Evolutionary conservation across 2,329 filamentous ascomycete genomes (phyloP).

Genomic region (Epicoccum sorghinum): DNA sequence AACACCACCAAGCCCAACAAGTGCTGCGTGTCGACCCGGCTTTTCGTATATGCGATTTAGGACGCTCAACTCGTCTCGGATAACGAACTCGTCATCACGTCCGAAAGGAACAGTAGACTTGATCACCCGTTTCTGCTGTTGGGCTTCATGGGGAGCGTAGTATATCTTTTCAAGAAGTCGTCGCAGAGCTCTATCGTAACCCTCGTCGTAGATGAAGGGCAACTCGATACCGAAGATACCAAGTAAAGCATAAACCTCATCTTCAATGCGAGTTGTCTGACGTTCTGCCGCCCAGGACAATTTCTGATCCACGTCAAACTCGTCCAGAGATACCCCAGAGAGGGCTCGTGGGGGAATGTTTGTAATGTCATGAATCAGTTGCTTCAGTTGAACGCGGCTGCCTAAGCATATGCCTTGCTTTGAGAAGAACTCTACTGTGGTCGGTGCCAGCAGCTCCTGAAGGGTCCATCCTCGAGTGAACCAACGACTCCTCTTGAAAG

Average conservation of each 20-base stretch:
- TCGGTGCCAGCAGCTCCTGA: slow-evolving; percentile 25
- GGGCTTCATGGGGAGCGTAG: background rate
- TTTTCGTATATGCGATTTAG: background rate
- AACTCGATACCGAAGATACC: slow-evolving; percentile 19
- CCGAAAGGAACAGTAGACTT: slow-evolving; percentile 15
- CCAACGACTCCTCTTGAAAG: slow-evolving; percentile 21
- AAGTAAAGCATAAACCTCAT: slow-evolving; percentile 21
- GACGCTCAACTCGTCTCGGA: slow-evolving; percentile 17
- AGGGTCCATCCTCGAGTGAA: slow-evolving; percentile 29
- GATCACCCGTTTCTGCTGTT: background rate
- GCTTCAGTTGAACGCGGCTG: slow-evolving; percentile 7
- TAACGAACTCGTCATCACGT: slow-evolving; percentile 31
- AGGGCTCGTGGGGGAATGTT: slow-evolving; percentile 16
- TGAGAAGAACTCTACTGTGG: slow-evolving; percentile 20
- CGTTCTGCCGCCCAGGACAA: slow-evolving; percentile 32
- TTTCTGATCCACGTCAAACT: slow-evolving; percentile 21
- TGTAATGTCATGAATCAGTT: slow-evolving; percentile 17
- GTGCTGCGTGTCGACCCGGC: slow-evolving; percentile 14
- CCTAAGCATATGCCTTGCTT: slow-evolving; percentile 11
- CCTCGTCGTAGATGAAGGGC: slow-evolving; percentile 10
- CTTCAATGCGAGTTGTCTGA: slow-evolving; percentile 27
- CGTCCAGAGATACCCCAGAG: background rate
- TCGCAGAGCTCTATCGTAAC: background rate
- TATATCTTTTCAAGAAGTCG: background rate
- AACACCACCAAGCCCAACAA: slow-evolving; percentile 29